phyloP scores from a whole-genome alignment of 352 stramenopile species.

The Aphanomyces cochlioides region DNA sequence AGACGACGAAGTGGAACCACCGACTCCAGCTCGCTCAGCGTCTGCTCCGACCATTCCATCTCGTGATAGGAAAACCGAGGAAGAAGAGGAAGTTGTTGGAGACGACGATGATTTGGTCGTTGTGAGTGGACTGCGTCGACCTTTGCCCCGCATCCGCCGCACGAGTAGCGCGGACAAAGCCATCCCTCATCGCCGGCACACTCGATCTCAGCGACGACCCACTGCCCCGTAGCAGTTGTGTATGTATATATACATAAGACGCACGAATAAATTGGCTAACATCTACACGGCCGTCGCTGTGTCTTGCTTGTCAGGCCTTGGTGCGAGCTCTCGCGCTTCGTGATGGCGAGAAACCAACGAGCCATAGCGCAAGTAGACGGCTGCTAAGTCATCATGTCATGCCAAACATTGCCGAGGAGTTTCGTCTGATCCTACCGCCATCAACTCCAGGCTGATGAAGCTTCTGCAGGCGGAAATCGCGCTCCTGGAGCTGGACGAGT shows the following conservation, averaged over 20 bases:
- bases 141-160: not conserved
- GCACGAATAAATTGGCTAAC: not conserved
- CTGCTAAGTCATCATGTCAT: no score
- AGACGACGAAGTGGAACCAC: not conserved
- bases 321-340: not conserved
- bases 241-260: not conserved
- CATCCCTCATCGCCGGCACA: not conserved
- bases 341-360: not conserved
- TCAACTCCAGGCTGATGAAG: no score
- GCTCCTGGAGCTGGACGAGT: constrained; percentile 2
- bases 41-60: not conserved
- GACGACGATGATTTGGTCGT: constrained; percentile 11
- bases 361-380: not conserved
- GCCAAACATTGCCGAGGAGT: no score
- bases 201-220: not conserved
- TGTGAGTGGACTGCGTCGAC: not conserved
- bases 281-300: not conserved
- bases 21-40: not conserved
- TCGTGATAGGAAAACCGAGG: not conserved
- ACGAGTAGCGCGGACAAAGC: not conserved
- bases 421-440: no score
- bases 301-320: not conserved
- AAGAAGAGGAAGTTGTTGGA: not conserved
- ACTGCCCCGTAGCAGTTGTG: not conserved
- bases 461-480: not conserved